Evolutionary conservation across 1,284 basidiomycete genomes (phyloP).

Genomic region (Afroboletus lepidellus): DNA sequence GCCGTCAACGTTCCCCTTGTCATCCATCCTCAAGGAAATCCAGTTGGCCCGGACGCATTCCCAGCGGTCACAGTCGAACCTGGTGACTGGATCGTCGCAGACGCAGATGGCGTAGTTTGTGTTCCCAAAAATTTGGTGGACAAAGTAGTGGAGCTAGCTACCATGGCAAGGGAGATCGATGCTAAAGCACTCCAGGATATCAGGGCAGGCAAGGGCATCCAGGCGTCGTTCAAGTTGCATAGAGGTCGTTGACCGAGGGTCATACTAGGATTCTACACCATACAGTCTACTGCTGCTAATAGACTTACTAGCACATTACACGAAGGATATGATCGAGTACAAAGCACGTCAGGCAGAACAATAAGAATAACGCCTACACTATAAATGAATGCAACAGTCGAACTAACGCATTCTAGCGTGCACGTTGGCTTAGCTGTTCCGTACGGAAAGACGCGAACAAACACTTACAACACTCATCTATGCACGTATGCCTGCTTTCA

Average conservation of each 20-base stretch:
- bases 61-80: conserved; percentile 65
- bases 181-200: conserved; percentile 78
- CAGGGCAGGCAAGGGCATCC: conserved; percentile 68
- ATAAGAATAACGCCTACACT: conserved; percentile 13
- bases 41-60: conserved; percentile 38
- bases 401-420: conserved; percentile 3
- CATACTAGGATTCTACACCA: not conserved
- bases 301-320: conserved; percentile 22
- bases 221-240: conserved; percentile 76
- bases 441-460: not conserved
- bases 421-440: not conserved
- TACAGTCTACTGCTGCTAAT: conserved; percentile 1
- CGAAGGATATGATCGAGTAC: conserved; percentile 18
- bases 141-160: conserved; percentile 62
- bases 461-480: conserved; percentile 23
- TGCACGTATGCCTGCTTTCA: conserved; percentile 43
- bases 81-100: conserved; percentile 83
- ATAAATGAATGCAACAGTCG: conserved; percentile 1
- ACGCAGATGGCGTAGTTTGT: conserved; percentile 89
- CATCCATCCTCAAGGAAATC: conserved; percentile 47
- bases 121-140: conserved; percentile 60
- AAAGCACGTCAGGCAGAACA: conserved; percentile 16
- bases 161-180: conserved; percentile 67
- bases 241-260: conserved; percentile 50
- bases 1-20: conserved; percentile 73